These are phyloP conservation scores for Russula griseocarnosa DNA, from an alignment of 768 basidiomycete genomes.

Conservation along the genomic window DNA sequence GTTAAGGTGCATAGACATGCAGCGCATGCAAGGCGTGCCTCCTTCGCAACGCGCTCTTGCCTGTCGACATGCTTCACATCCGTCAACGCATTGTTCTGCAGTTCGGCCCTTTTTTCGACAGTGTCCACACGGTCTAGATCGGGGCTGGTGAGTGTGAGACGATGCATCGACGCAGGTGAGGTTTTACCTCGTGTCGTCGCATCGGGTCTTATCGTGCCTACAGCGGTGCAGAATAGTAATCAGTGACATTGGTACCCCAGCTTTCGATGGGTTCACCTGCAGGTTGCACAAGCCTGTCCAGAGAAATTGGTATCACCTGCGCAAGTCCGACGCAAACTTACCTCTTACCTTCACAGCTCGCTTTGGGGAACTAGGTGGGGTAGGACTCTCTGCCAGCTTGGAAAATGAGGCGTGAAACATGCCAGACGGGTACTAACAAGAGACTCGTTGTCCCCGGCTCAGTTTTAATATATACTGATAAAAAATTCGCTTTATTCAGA, in stretches of 20 bases:
- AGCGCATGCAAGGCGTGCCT: slow-evolving; percentile 38
- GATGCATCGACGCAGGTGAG: slow-evolving; percentile 3
- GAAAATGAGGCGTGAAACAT: slow-evolving; percentile 1
- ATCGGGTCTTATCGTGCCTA: slow-evolving; percentile 61
- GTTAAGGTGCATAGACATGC: slow-evolving; percentile 38
- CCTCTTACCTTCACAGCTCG: slow-evolving; percentile 19
- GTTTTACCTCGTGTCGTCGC: slow-evolving; percentile 52
- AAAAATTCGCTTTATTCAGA: not conserved
- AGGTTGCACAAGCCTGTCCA: slow-evolving; percentile 53
- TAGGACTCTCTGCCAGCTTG: slow-evolving; percentile 8
- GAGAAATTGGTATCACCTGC: not conserved
- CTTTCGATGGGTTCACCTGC: slow-evolving; percentile 43
- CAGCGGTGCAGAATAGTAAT: slow-evolving; percentile 21
- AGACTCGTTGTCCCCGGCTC: not conserved
- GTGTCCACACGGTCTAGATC: slow-evolving; percentile 51
- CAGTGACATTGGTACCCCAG: slow-evolving; percentile 10
- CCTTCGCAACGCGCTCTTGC: slow-evolving; percentile 45
- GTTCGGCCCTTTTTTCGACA: slow-evolving; percentile 54
- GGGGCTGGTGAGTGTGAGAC: not conserved
- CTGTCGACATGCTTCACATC: slow-evolving; percentile 56
- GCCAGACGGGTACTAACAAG: not conserved
- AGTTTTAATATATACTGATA: not conserved
- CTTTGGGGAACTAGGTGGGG: slow-evolving; percentile 10
- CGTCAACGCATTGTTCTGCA: slow-evolving; percentile 54
- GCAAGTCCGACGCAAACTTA: not conserved